Conservation (phyloP, 2,329 filamentous ascomycete species). For the Ophiocordyceps camponoti-rufipedis region DNA sequence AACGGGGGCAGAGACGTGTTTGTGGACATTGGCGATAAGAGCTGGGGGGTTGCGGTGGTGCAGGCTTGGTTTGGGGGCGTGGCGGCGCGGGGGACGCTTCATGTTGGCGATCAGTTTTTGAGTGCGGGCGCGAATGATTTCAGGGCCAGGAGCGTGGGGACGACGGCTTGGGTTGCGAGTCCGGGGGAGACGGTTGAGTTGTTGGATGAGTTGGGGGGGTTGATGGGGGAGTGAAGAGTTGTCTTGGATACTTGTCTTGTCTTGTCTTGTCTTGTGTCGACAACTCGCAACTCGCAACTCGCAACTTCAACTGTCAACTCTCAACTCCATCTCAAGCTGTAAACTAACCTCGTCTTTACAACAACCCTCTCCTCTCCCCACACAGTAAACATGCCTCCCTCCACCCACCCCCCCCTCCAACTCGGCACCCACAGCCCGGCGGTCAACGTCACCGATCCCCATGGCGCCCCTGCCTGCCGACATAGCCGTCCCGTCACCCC, state of each 20-base stretch:
- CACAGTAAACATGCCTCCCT: too few species aligned
- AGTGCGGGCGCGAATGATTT: slow-evolving; percentile 95
- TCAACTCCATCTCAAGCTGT: too few species aligned
- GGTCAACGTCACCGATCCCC: neutral
- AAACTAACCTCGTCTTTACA: too few species aligned
- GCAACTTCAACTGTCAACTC: too few species aligned
- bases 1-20: slow-evolving; percentile 97
- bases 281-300: too few species aligned
- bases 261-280: too few species aligned
- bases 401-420: neutral
- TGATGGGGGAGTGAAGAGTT: too few species aligned
- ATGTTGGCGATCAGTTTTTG: slow-evolving; percentile 93
- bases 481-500: neutral
- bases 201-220: slow-evolving; percentile 58
- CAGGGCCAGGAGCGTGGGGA: slow-evolving; percentile 79
- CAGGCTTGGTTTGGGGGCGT: slow-evolving; percentile 64
- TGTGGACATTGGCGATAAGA: slow-evolving; percentile 96
- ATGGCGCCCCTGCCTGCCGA: neutral
- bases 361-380: neutral
- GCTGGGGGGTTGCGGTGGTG: slow-evolving; percentile 83
- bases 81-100: slow-evolving; percentile 50
- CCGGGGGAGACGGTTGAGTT: slow-evolving; percentile 79
- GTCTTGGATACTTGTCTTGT: too few species aligned
- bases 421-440: neutral
- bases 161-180: slow-evolving; percentile 92